A percentile compares a stretch with the other conserved stretches of the same genome.
These are phyloP conservation scores for Geranium incanum DNA, from an alignment of 441 rosid genomes.

Conservation along the genomic window DNA sequence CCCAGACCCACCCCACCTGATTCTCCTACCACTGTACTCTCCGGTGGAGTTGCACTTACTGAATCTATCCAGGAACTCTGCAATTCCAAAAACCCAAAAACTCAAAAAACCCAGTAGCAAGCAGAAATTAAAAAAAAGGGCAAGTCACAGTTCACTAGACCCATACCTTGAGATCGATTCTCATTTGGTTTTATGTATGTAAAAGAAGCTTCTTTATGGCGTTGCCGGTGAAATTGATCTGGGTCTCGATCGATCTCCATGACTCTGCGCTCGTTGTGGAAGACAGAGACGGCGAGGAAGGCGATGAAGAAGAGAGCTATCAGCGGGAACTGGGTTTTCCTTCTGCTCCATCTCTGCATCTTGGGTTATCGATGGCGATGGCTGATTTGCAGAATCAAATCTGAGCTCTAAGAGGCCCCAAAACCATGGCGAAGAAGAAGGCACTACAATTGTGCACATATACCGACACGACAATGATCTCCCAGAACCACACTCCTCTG, in stretches of 20 bases:
- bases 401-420: neutral
- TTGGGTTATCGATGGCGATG: neutral
- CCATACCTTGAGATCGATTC: constrained; percentile 31
- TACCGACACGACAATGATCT: neutral
- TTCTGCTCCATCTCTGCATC: constrained; percentile 70
- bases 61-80: constrained; percentile 76
- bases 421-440: neutral
- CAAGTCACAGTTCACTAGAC: neutral
- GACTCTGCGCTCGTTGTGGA: constrained; percentile 55
- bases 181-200: constrained; percentile 52
- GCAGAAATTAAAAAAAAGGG: neutral
- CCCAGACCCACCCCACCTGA: constrained; percentile 37
- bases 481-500: neutral
- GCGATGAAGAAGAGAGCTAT: constrained; percentile 40
- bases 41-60: constrained; percentile 61
- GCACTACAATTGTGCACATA: neutral
- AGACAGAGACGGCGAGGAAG: constrained; percentile 37
- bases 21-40: constrained; percentile 57
- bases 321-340: constrained; percentile 53
- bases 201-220: constrained; percentile 23
- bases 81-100: constrained; percentile 7
- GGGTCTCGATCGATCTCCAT: constrained; percentile 42
- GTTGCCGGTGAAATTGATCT: constrained; percentile 20
- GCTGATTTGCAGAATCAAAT: neutral
- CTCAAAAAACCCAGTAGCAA: neutral